These are phyloP conservation scores for Gryganskiella cystojenkinii DNA, from an alignment of 192 early-diverging fungal species.

Conservation along the genomic window DNA sequence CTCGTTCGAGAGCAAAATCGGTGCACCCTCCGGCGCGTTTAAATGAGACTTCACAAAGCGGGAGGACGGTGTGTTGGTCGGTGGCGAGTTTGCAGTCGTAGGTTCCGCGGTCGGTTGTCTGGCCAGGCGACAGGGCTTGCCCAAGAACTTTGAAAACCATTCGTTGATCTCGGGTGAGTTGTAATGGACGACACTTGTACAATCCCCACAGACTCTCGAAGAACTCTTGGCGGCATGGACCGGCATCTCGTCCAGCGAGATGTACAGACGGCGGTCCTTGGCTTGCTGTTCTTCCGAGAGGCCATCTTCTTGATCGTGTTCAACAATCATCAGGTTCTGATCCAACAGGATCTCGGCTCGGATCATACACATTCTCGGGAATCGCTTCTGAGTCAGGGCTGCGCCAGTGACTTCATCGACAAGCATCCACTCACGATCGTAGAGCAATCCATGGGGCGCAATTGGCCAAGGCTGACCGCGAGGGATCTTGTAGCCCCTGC, in stretches of 20 bases:
- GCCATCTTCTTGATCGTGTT: conserved; percentile 24
- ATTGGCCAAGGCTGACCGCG: conserved; percentile 63
- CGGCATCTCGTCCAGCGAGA: conserved; percentile 39
- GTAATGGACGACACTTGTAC: conserved; percentile 40
- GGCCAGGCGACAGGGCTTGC: conserved; percentile 53
- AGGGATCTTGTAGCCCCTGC: conserved; percentile 68
- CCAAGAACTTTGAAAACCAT: conserved; percentile 60
- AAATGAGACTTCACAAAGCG: conserved; percentile 54
- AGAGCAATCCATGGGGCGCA: conserved; percentile 61
- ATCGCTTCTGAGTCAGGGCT: conserved; percentile 76
- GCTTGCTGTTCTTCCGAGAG: conserved; percentile 15
- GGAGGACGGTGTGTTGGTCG: neutral
- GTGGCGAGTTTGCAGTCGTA: neutral
- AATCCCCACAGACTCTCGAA: conserved; percentile 57
- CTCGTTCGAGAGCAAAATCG: conserved; percentile 75
- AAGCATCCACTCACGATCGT: conserved; percentile 76
- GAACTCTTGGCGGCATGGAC: conserved; percentile 24
- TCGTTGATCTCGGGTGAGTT: conserved; percentile 49
- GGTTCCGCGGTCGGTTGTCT: conserved; percentile 35
- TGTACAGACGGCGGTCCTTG: conserved; percentile 7
- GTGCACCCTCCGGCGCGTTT: conserved; percentile 34
- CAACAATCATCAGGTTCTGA: conserved; percentile 56
- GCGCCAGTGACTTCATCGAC: conserved; percentile 59
- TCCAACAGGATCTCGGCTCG: conserved; percentile 56
- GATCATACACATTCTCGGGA: conserved; percentile 73